Conservation (phyloP, 805 yeast genomes). For the Suhomyces vadensis region DNA sequence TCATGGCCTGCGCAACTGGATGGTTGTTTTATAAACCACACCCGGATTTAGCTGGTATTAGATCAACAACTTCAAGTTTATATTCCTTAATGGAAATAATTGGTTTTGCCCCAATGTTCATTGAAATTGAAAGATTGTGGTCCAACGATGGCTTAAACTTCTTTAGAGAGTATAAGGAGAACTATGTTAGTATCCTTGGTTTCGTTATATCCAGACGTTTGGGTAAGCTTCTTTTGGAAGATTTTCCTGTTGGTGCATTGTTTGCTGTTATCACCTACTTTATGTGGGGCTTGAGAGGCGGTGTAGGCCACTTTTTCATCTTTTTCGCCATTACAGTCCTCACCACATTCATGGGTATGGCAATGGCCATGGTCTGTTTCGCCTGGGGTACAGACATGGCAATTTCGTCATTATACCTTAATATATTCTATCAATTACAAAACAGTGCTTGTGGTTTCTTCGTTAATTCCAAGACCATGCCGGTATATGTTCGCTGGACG, state of each 20-base stretch:
- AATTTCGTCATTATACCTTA: slow-evolving; percentile 59
- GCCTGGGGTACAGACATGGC: slow-evolving; percentile 63
- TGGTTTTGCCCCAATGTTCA: slow-evolving; percentile 26
- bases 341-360: slow-evolving; percentile 55
- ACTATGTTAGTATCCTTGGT: slow-evolving; percentile 25
- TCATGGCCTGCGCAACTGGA: slow-evolving; percentile 21
- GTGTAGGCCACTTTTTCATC: slow-evolving; percentile 49
- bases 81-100: slow-evolving; percentile 25
- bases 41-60: slow-evolving; percentile 22
- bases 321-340: slow-evolving; percentile 62
- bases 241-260: slow-evolving; percentile 23
- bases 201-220: slow-evolving; percentile 24
- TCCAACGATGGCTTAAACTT: slow-evolving; percentile 24
- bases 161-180: slow-evolving; percentile 25
- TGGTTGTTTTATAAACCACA: slow-evolving; percentile 27
- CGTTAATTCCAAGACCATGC: slow-evolving; percentile 70
- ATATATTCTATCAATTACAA: slow-evolving; percentile 66
- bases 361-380: slow-evolving; percentile 53
- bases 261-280: slow-evolving; percentile 25
- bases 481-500: slow-evolving; percentile 85
- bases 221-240: slow-evolving; percentile 25
- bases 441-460: slow-evolving; percentile 81
- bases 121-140: slow-evolving; percentile 28
- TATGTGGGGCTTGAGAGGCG: slow-evolving; percentile 29
- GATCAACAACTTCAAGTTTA: slow-evolving; percentile 23